Evolutionary conservation across 352 stramenopile species (phyloP).

Genomic region (Phytophthora ohioensis): DNA sequence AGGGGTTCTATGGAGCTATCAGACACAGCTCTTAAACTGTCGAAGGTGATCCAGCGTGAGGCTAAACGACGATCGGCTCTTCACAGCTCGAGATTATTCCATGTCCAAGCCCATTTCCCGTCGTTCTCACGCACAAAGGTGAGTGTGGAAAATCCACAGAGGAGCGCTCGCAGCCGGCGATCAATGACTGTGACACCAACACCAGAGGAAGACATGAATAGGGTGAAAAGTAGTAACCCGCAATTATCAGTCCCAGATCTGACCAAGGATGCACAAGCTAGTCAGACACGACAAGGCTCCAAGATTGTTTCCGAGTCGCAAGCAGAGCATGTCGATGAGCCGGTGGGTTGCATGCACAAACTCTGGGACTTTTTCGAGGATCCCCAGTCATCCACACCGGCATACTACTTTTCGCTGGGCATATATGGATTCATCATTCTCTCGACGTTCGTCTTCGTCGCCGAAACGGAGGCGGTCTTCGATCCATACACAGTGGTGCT

Average conservation of each 20-base stretch:
- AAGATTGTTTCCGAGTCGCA: conserved; percentile 9
- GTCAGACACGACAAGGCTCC: conserved; percentile 25
- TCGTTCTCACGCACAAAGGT: conserved; percentile 39
- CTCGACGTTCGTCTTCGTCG: conserved; percentile 75
- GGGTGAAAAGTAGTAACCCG: background rate
- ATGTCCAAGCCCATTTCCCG: conserved; percentile 45
- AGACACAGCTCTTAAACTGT: conserved; percentile 71
- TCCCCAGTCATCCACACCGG: conserved; percentile 62
- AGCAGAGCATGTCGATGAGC: conserved; percentile 13
- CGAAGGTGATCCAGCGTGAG: conserved; percentile 72
- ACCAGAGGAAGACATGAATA: conserved; percentile 29
- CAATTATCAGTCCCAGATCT: background rate
- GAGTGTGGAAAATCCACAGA: background rate
- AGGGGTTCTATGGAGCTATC: conserved; percentile 44
- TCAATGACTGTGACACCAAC: conserved; percentile 37
- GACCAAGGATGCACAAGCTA: conserved; percentile 1
- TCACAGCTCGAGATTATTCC: conserved; percentile 39
- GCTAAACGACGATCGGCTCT: conserved; percentile 52
- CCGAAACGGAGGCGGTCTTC: conserved; percentile 65
- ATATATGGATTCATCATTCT: conserved; percentile 75
- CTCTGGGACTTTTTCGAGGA: conserved; percentile 76
- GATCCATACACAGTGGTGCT: conserved; percentile 46
- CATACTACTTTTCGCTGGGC: conserved; percentile 71
- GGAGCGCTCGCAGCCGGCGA: conserved; percentile 23
- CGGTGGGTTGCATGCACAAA: conserved; percentile 22